phyloP scores from a whole-genome alignment of 805 yeast species.

The Kodamaea jinghongensis region DNA sequence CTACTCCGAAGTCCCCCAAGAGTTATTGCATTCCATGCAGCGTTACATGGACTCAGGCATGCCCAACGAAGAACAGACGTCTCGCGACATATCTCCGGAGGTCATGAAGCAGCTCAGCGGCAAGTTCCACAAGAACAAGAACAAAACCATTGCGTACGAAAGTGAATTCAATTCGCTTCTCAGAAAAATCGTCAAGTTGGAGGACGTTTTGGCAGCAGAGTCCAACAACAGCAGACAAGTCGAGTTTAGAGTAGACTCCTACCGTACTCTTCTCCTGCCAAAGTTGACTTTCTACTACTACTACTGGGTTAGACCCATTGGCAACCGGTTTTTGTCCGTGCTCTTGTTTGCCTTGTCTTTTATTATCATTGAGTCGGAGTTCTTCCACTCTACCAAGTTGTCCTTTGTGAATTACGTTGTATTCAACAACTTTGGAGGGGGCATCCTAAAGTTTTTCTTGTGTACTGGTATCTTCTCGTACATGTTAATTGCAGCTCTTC shows the following conservation, averaged over 20 bases:
- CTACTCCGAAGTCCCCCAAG: constrained; percentile 42
- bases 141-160: constrained; percentile 52
- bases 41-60: constrained; percentile 22
- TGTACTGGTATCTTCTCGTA: constrained; percentile 49
- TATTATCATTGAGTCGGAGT: constrained; percentile 67
- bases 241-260: constrained; percentile 19
- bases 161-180: constrained; percentile 56
- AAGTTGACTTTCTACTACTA: constrained; percentile 39
- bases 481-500: constrained; percentile 67
- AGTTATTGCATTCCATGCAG: constrained; percentile 31
- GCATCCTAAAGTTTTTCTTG: constrained; percentile 34
- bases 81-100: constrained; percentile 36
- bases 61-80: constrained; percentile 19
- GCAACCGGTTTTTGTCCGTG: constrained; percentile 43
- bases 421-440: constrained; percentile 15
- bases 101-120: constrained; percentile 52
- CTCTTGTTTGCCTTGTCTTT: constrained; percentile 45
- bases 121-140: constrained; percentile 49
- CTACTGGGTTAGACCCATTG: constrained; percentile 44
- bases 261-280: constrained; percentile 32
- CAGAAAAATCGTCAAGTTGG: constrained; percentile 47
- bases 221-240: constrained; percentile 17
- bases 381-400: constrained; percentile 63
- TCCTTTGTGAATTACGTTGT: constrained; percentile 59
- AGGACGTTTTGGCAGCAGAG: constrained; percentile 54